Percentiles rank a stretch among this genome's conserved stretches.
Conservation (phyloP, 495 filamentous ascomycete species). For the Penicillium coffeae region DNA sequence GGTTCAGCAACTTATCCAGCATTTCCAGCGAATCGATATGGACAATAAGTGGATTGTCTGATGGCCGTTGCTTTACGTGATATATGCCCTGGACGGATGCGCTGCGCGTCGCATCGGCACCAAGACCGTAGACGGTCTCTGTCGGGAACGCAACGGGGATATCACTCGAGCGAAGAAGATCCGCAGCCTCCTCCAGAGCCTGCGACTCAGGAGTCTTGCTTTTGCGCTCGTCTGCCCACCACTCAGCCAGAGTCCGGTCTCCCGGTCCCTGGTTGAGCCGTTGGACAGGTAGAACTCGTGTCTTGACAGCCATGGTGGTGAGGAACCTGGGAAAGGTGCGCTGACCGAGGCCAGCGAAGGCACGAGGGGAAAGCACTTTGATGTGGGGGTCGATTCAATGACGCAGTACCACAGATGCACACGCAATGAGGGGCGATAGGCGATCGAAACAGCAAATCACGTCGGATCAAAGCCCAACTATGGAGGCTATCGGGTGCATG, state of each 20-base stretch:
- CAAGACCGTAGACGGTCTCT: slow-evolving; percentile 96
- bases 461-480: not conserved
- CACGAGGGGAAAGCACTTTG: slow-evolving; percentile 34
- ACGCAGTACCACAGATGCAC: slow-evolving; percentile 18
- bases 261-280: slow-evolving; percentile 40
- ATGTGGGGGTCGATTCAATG: slow-evolving; percentile 17
- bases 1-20: slow-evolving; percentile 60
- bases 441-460: not conserved
- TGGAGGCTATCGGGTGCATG: not conserved
- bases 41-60: slow-evolving; percentile 93
- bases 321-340: slow-evolving; percentile 30
- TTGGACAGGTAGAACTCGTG: slow-evolving; percentile 41
- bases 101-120: slow-evolving; percentile 85
- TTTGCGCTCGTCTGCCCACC: slow-evolving; percentile 42
- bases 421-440: slow-evolving; percentile 15
- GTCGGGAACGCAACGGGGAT: slow-evolving; percentile 92
- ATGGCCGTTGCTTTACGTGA: slow-evolving; percentile 79
- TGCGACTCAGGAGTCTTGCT: slow-evolving; percentile 34
- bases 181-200: slow-evolving; percentile 52
- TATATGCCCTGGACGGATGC: slow-evolving; percentile 89
- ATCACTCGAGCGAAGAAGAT: slow-evolving; percentile 57
- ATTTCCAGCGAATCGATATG: slow-evolving; percentile 82
- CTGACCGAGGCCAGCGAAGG: slow-evolving; percentile 33
- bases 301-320: slow-evolving; percentile 22
- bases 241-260: slow-evolving; percentile 38